A percentile compares a stretch with the other conserved stretches of the same genome.
Conservation (phyloP, 208 protist species). For the Vickermania spadyakhi region DNA sequence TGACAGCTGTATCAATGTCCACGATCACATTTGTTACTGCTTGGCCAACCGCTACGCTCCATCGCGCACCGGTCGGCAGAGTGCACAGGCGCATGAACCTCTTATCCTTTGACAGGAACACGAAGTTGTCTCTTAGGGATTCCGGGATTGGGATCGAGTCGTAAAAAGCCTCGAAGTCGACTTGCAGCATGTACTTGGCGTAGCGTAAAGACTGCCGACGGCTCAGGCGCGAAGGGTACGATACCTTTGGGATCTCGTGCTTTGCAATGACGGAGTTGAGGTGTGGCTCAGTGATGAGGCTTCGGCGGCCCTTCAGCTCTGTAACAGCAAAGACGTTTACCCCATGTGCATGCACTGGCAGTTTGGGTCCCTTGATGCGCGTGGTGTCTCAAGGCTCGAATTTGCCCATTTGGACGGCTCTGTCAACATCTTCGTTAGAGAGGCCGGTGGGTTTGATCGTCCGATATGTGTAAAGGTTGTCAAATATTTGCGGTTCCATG, state of each 20-base stretch:
- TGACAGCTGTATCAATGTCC: not conserved
- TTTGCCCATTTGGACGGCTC: constrained; percentile 2
- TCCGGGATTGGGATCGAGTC: constrained; percentile 1
- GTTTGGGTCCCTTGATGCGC: not conserved
- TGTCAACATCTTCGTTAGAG: not conserved
- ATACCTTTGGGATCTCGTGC: not conserved
- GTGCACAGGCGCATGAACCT: constrained; percentile 1
- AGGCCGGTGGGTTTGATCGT: not conserved
- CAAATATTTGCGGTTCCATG: not conserved
- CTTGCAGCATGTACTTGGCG: constrained; percentile 1
- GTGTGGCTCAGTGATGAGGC: constrained; percentile 2
- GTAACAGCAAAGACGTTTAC: not conserved
- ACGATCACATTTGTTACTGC: not conserved
- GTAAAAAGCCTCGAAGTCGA: constrained; percentile 1
- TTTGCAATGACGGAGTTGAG: not conserved
- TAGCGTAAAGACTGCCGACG: not conserved
- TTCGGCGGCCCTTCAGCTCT: not conserved
- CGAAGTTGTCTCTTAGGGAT: constrained; percentile 1
- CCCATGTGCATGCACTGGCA: not conserved
- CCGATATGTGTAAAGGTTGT: not conserved
- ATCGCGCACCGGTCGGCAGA: not conserved
- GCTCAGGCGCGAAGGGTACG: not conserved
- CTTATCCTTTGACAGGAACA: constrained; percentile 1
- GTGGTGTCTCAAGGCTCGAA: constrained; percentile 1
- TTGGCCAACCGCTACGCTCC: constrained; percentile 3